phyloP scores from a whole-genome alignment of 106 monocot species.

The Gastrodia elata region DNA sequence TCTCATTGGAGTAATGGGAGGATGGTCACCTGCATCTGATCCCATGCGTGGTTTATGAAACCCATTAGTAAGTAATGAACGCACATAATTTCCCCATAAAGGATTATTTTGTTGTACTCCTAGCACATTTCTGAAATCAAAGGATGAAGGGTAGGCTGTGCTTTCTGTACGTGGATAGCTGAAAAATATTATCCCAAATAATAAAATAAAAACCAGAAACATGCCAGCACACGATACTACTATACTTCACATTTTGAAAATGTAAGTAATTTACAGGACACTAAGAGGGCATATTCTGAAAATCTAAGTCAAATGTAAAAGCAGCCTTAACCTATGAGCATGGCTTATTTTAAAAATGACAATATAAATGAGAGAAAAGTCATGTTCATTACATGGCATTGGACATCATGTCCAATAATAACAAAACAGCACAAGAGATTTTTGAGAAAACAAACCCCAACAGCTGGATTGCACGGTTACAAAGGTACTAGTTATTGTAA shows the following conservation, averaged over 20 bases:
- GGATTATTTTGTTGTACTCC: slow-evolving; percentile 42
- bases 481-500: background rate
- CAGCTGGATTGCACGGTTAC: background rate
- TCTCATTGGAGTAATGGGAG: slow-evolving; percentile 90
- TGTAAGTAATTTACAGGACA: background rate
- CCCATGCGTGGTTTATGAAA: slow-evolving; percentile 70
- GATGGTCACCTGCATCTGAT: slow-evolving; percentile 93
- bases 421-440: background rate
- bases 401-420: background rate
- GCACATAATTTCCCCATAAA: slow-evolving; percentile 60
- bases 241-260: no score
- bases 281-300: background rate
- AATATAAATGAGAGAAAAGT: background rate
- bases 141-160: slow-evolving; percentile 88
- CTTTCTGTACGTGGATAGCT: slow-evolving; percentile 99
- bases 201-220: background rate
- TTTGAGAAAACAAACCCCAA: background rate
- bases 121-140: slow-evolving; percentile 72
- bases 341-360: background rate
- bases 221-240: no score
- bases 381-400: background rate
- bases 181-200: slow-evolving; percentile 9
- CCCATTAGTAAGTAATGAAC: slow-evolving; percentile 48
- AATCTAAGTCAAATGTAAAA: background rate
- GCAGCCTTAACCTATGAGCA: background rate